Base-by-base conservation (phyloP, 169 alveolate genomes). In the Eimeria sp. region DNA sequence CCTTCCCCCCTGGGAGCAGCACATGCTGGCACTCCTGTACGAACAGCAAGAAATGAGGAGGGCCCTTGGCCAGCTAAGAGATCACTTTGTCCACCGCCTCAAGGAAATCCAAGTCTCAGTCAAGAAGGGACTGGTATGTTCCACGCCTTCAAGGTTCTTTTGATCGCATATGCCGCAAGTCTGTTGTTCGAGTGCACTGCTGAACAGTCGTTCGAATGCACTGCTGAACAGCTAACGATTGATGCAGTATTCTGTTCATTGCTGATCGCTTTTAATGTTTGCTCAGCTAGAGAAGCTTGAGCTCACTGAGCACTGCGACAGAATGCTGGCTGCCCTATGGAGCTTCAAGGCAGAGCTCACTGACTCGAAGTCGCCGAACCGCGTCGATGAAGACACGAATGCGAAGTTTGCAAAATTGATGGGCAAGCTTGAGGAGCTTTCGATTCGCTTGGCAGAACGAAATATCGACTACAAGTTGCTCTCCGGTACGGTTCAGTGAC, bases 1-100 rank as follows among this genome's bases (percentile, higher is more conserved):
- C 91, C 97, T 97, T 25, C 95, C 97, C 0, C 98, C 98, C 16
- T 97, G 98, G 98, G 98, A 97, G 85, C 98, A 97, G 91, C 96
- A 97, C 91, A 97, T 97, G 95, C 95, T 97, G 83, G 98, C 98
- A 11, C 95, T 97, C 33, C 93, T 97, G 76, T 97, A 97, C 87
- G 98, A 97, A 91, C 98, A 97, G 94, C 98, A 97, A 89, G 97
- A 97, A 89, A 96, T 97, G 98, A 91, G 98, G 85, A 91, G 95
- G 64, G 91, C 95, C n/a, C 97, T 97, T 33, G 97, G 97, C 56
- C 97, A 96, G 30, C 93, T 97, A 23, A 90, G 97, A 72, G 97
- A 97, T 80, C 97, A 96, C 56, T 97, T 97, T 82, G 71, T 96
- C 30, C 90, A 95, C 25, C 95, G 97, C 37, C 96, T 96, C 52